Percentiles rank a stretch among this genome's conserved stretches.
Evolutionary conservation across 2,329 filamentous ascomycete genomes (phyloP).

Genomic region (Neurospora sp.): DNA sequence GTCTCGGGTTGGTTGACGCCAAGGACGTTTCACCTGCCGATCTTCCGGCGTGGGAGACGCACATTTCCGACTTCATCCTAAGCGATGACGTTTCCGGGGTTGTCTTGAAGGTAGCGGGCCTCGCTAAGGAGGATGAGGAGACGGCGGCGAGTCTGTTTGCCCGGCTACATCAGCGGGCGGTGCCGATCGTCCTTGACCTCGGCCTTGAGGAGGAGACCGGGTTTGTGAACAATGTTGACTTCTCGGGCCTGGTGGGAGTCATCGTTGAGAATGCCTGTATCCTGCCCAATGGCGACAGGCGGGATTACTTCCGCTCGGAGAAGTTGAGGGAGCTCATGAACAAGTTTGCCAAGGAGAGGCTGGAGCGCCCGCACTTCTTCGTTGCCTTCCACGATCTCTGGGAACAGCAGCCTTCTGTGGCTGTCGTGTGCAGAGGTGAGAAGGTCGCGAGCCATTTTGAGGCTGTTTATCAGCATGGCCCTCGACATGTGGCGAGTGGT

Average conservation of each 20-base stretch:
- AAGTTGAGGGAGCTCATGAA: conserved; percentile 24
- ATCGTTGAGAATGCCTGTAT: conserved; percentile 33
- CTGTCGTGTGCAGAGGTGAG: conserved; percentile 24
- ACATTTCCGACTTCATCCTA: conserved; percentile 4
- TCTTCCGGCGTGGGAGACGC: background rate
- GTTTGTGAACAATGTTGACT: conserved; percentile 16
- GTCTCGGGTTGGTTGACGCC: conserved; percentile 5
- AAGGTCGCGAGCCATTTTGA: conserved; percentile 28
- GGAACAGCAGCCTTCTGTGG: conserved; percentile 22
- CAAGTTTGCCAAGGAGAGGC: conserved; percentile 21
- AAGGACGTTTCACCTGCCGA: background rate
- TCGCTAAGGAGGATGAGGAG: background rate
- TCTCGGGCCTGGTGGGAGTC: conserved; percentile 26
- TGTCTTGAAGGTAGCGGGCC: conserved; percentile 10
- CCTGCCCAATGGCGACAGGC: conserved; percentile 27
- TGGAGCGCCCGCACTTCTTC: conserved; percentile 25
- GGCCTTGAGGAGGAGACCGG: conserved; percentile 13
- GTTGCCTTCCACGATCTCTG: conserved; percentile 28
- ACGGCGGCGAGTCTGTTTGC: background rate
- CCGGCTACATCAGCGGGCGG: background rate
- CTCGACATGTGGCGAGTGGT: conserved; percentile 7
- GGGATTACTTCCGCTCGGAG: conserved; percentile 33
- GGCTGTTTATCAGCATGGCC: conserved; percentile 24
- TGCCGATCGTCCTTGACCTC: conserved; percentile 6
- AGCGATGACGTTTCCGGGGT: conserved; percentile 7